Evolutionary conservation across 2,329 filamentous ascomycete genomes (phyloP), one percentile per base, ranked within the genome.

Genomic region (Microsporum canis): DNA sequence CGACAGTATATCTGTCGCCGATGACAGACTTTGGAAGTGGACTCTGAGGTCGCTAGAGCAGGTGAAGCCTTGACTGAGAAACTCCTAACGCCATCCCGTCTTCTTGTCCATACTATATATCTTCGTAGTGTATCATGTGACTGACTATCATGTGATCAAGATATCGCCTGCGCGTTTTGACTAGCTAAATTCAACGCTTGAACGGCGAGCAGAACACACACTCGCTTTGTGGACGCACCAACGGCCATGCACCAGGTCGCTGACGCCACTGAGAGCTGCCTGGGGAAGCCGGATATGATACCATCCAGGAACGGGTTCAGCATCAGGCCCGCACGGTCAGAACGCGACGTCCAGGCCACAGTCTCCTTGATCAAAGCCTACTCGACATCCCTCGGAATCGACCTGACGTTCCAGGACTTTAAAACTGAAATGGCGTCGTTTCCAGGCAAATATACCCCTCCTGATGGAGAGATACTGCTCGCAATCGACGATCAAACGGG

Each of bases 371-470:
- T 80, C 65, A 71, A 67, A 12, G 68, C 71, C 5, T 80, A 80
- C 62, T 72, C 73, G 2, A 57, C 67, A 58, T 75, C 76, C 1
- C 72, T 85, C 0, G 73, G 73, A 23, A 75, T 85, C 58, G 81
- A 83, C 65, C 79, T 85, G 39, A 74, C 76, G 8, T 85, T 82
- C 66, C 82, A 85, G 68, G 73, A 76, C 62, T 85, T 84, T 70
- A 67, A 74, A 7, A 67, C 73, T 7, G 83, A 85, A 68, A 72
- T 85, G 23, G 71, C 75, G 5, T 72, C 69, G 6, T 70, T 85
- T 14, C 82, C 83, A 0, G 82, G 82, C 1, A 79, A 79, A 67
- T 85, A 85, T 67, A 69, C 75, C 0, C 68, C 60, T 14, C 57
- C 62, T 2, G 6, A 49, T 5, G 63, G 63, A 17, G 64, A 63